Percentiles rank a stretch among this genome's conserved stretches.
Conservation (phyloP, 805 yeast genomes). For the Hanseniaspora thailandica region DNA sequence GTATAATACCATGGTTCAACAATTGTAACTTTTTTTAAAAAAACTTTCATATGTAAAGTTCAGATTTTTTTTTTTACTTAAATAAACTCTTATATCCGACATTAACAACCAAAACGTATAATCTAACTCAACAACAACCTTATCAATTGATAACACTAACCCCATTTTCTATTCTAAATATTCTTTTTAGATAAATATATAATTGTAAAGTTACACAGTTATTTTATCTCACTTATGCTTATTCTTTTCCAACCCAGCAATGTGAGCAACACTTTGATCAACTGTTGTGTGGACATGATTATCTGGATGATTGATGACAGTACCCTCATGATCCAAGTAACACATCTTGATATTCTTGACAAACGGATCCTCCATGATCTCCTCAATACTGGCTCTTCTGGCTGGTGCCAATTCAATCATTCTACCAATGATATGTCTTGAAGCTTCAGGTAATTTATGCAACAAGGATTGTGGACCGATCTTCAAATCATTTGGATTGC, state of each 20-base stretch:
- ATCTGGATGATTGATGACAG: constrained; percentile 36
- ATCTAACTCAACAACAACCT: too few relatives aligned
- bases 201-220: not conserved
- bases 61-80: not conserved
- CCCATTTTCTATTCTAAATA: too few relatives aligned
- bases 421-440: constrained; percentile 52
- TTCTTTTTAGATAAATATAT: too few relatives aligned
- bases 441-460: constrained; percentile 58
- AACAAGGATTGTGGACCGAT: constrained; percentile 63
- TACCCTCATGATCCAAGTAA: constrained; percentile 33
- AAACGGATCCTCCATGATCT: constrained; percentile 66
- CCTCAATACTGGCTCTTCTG: constrained; percentile 70
- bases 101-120: too few relatives aligned
- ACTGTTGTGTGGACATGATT: constrained; percentile 73
- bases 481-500: constrained; percentile 48
- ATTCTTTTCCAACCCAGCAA: constrained; percentile 80
- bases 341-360: constrained; percentile 56
- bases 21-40: too few relatives aligned
- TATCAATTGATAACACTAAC: too few relatives aligned
- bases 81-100: not conserved
- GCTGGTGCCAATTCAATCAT: constrained; percentile 84
- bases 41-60: too few relatives aligned
- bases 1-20: too few relatives aligned
- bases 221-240: constrained; percentile 33
- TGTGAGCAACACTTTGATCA: constrained; percentile 89